Evolutionary conservation across 83 land plant genomes (phyloP).

Genomic region (Diphasiastrum complanatum): DNA sequence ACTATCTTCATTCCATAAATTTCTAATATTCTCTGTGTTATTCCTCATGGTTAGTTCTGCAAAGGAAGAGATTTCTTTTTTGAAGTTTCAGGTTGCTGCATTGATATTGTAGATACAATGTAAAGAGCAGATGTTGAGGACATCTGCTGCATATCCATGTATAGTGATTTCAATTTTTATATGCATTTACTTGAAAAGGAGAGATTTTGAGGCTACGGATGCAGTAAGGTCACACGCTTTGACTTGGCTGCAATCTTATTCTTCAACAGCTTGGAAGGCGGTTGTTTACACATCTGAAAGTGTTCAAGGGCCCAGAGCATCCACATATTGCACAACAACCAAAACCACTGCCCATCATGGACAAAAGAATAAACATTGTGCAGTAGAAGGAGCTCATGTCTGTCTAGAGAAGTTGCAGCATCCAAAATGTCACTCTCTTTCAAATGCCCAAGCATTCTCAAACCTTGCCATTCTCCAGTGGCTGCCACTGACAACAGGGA

Average conservation of each 20-base stretch:
- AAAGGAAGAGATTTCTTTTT: no score
- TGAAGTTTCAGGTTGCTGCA: background rate
- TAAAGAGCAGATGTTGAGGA: background rate
- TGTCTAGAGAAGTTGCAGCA: no score
- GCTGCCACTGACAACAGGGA: no score
- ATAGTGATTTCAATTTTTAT: background rate
- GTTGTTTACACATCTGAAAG: conserved; percentile 81
- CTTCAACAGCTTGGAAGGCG: conserved; percentile 60
- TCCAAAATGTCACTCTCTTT: no score
- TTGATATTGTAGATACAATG: background rate
- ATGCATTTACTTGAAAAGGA: background rate
- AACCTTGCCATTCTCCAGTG: no score
- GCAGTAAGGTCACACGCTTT: background rate
- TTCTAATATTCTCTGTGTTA: no score
- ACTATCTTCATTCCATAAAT: no score
- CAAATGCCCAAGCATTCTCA: no score
- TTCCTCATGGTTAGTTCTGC: no score
- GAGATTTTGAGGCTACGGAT: background rate
- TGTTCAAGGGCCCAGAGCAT: conserved; percentile 79
- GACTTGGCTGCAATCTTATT: conserved; percentile 4
- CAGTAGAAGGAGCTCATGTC: no score
- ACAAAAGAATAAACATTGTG: conserved; percentile 64
- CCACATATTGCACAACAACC: conserved; percentile 90
- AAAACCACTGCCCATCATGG: conserved; percentile 66
- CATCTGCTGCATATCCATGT: background rate